Conservation (phyloP, 2,329 filamentous ascomycete species). For the Fusarium stilboides region DNA sequence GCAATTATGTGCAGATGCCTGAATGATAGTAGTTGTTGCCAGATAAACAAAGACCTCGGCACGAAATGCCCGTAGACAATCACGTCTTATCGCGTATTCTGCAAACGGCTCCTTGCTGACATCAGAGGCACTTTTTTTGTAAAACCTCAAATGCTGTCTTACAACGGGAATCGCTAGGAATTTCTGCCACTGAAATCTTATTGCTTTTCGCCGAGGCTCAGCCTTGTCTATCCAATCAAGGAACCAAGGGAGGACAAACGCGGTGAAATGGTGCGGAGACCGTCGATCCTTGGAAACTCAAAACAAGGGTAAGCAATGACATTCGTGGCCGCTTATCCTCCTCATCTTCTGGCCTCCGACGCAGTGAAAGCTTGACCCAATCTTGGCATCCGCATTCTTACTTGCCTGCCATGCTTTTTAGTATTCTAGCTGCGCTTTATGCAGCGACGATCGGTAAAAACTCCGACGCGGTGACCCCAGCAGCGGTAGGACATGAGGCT, state of each 20-base stretch:
- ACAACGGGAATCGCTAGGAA: not conserved
- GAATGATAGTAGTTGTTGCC: not conserved
- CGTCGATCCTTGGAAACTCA: constrained; percentile 6
- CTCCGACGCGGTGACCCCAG: constrained; percentile 4
- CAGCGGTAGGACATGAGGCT: not conserved
- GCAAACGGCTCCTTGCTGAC: not conserved
- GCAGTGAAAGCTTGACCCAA: not conserved
- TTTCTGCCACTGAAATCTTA: not conserved
- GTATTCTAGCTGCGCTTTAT: constrained; percentile 5
- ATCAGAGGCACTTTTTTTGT: constrained; percentile 1
- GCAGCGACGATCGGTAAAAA: constrained; percentile 26
- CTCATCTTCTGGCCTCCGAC: not conserved
- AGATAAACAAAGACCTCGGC: not conserved
- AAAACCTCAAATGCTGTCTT: not conserved
- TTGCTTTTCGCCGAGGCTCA: constrained; percentile 6
- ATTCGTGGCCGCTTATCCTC: not conserved
- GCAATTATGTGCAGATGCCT: not conserved
- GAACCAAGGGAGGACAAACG: constrained; percentile 13
- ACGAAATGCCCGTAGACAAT: not conserved
- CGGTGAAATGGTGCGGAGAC: constrained; percentile 2
- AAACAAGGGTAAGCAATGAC: constrained; percentile 9
- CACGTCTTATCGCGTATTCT: not conserved
- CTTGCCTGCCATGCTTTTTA: constrained; percentile 22
- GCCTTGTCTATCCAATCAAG: constrained; percentile 21
- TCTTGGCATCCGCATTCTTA: not conserved